phyloP scores from a whole-genome alignment of 768 basidiomycete species.

The Lactarius evosmus region DNA sequence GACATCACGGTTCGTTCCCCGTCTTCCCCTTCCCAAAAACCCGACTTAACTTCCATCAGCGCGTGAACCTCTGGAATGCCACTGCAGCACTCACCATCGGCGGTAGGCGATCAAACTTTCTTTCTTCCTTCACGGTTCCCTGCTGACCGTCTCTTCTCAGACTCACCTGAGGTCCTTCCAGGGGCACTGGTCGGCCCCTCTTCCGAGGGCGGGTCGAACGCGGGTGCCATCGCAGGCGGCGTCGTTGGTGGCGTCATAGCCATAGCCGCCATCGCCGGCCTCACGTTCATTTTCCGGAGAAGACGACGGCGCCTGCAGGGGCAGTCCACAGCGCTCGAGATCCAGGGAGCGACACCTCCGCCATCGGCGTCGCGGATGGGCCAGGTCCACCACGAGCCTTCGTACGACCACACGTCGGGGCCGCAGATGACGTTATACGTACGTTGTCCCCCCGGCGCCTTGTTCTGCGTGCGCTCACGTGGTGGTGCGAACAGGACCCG shows the following conservation, averaged over 20 bases:
- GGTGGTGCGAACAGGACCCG: no score
- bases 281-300: not conserved
- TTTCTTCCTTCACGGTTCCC: no score
- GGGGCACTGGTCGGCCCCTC: not conserved
- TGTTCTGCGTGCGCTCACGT: no score
- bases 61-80: conserved; percentile 7
- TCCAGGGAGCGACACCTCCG: no score
- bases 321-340: not conserved
- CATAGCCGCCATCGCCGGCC: not conserved
- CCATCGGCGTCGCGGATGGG: no score
- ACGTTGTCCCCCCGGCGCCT: no score
- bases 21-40: not conserved
- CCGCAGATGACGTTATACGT: no score
- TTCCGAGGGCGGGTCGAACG: not conserved
- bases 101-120: not conserved
- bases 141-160: not conserved
- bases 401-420: no score
- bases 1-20: conserved; percentile 14
- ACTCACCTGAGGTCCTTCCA: not conserved
- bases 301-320: not conserved
- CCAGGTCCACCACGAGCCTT: no score
- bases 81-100: not conserved
- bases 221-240: conserved; percentile 4
- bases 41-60: not conserved
- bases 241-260: conserved; percentile 10